A percentile compares a stretch with the other conserved stretches of the same genome.
phyloP scores from a whole-genome alignment of 2,329 filamentous ascomycete genomes.

The Neofusicoccum ribis region DNA sequence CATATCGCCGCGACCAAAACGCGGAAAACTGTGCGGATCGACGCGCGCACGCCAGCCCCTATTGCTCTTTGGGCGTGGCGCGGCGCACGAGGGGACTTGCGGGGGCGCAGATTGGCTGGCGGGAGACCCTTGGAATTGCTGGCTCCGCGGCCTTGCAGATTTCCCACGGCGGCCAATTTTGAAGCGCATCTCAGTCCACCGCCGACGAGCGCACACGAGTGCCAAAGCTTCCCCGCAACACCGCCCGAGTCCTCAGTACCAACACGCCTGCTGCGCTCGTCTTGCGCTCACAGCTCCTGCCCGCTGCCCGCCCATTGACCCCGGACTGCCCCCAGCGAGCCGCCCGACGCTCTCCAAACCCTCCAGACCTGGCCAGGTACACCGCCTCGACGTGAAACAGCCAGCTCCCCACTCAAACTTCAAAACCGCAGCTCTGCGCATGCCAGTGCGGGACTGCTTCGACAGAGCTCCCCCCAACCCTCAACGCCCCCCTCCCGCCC shows the following conservation, averaged over 20 bases:
- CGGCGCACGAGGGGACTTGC: neutral
- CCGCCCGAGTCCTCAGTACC: slow-evolving; percentile 1
- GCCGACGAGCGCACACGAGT: slow-evolving; percentile 7
- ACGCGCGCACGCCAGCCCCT: slow-evolving; percentile 12
- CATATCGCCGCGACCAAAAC: slow-evolving; percentile 8
- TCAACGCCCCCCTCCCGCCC: neutral
- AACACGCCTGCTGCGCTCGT: neutral
- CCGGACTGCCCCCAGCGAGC: neutral
- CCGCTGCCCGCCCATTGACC: slow-evolving; percentile 3
- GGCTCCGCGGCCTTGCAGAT: slow-evolving; percentile 17
- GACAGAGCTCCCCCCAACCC: neutral
- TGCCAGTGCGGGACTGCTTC: slow-evolving; percentile 13
- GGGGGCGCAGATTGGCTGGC: neutral
- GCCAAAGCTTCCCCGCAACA: slow-evolving; percentile 20
- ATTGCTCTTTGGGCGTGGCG: slow-evolving; percentile 6
- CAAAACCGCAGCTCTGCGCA: slow-evolving; percentile 14
- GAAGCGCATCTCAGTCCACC: slow-evolving; percentile 18
- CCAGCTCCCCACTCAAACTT: slow-evolving; percentile 17
- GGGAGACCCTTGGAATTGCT: neutral
- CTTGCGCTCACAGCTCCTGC: neutral
- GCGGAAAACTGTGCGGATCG: slow-evolving; percentile 17
- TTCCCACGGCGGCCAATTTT: slow-evolving; percentile 17
- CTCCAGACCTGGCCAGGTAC: slow-evolving; percentile 6
- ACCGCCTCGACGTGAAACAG: slow-evolving; percentile 20
- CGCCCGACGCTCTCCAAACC: neutral